Conservation (phyloP, 2,329 filamentous ascomycete genomes). For the Annulohypoxylon truncatum region DNA sequence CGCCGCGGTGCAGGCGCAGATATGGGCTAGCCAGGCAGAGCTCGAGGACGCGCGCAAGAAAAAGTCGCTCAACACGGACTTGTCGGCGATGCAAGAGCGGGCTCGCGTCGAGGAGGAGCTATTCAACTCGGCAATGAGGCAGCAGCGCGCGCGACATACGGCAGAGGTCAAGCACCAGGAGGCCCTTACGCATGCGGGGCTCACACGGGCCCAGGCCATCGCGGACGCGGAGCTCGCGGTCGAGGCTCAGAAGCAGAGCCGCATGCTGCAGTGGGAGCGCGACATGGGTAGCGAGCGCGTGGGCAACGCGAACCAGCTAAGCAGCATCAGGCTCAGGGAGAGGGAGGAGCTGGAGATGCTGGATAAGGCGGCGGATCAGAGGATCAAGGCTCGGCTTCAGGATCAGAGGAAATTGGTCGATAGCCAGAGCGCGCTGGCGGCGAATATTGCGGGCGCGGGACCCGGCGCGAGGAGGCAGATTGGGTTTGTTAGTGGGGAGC, state of each 20-base stretch:
- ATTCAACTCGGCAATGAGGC: constrained; percentile 53
- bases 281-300: constrained; percentile 59
- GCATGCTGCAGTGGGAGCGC: constrained; percentile 62
- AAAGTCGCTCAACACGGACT: constrained; percentile 59
- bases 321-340: constrained; percentile 61
- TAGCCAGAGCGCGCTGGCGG: constrained; percentile 55
- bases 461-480: constrained; percentile 60
- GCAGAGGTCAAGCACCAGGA: constrained; percentile 60
- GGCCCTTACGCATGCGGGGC: constrained; percentile 58
- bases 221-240: constrained; percentile 61
- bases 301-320: constrained; percentile 62
- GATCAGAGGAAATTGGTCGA: constrained; percentile 65
- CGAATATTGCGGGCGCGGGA: constrained; percentile 51
- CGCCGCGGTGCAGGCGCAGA: constrained; percentile 62
- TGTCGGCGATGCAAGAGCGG: constrained; percentile 57
- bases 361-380: constrained; percentile 59
- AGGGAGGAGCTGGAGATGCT: constrained; percentile 63
- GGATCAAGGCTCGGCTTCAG: constrained; percentile 59
- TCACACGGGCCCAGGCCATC: constrained; percentile 58
- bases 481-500: constrained; percentile 66
- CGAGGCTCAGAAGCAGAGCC: constrained; percentile 57
- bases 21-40: constrained; percentile 61
- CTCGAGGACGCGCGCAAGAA: constrained; percentile 64
- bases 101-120: constrained; percentile 61
- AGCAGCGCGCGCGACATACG: constrained; percentile 52